These are phyloP conservation scores for Porphyridium purpureum DNA, from an alignment of 23 red algal species.

Conservation along the genomic window DNA sequence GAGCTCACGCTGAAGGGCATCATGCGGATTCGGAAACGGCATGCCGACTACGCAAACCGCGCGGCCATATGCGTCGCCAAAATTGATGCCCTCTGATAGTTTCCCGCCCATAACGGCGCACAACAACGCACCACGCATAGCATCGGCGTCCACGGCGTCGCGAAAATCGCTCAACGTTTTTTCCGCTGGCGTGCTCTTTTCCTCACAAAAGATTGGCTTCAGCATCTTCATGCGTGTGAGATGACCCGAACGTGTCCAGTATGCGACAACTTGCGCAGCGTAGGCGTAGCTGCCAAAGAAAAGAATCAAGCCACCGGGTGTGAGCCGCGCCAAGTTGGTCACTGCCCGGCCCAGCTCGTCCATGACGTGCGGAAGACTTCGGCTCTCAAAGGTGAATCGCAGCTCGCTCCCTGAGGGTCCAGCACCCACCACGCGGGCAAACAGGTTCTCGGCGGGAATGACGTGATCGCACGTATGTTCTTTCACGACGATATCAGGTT, in stretches of 20 bases:
- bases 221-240: conserved; percentile 1
- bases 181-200: conserved; percentile 1
- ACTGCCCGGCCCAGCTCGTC: conserved; percentile 53
- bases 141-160: conserved; percentile 1
- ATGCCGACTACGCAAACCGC: conserved; percentile 71
- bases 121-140: conserved; percentile 36
- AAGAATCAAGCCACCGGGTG: conserved; percentile 49
- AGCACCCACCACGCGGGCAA: conserved; percentile 23
- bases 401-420: conserved; percentile 28
- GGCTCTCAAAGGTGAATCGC: conserved; percentile 33
- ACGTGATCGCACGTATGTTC: conserved; percentile 57
- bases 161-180: background rate
- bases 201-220: conserved; percentile 48
- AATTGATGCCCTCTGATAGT: conserved; percentile 95
- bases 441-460: conserved; percentile 40
- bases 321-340: conserved; percentile 7
- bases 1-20: conserved; percentile 27
- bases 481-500: background rate
- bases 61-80: conserved; percentile 80
- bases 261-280: conserved; percentile 4
- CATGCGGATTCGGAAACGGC: conserved; percentile 60
- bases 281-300: conserved; percentile 77
- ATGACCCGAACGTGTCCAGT: conserved; percentile 16
- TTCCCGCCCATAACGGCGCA: conserved; percentile 71
- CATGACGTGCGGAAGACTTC: conserved; percentile 9